These are phyloP conservation scores for Camillea tinctor DNA, from an alignment of 2,329 filamentous ascomycete genomes.

Conservation along the genomic window DNA sequence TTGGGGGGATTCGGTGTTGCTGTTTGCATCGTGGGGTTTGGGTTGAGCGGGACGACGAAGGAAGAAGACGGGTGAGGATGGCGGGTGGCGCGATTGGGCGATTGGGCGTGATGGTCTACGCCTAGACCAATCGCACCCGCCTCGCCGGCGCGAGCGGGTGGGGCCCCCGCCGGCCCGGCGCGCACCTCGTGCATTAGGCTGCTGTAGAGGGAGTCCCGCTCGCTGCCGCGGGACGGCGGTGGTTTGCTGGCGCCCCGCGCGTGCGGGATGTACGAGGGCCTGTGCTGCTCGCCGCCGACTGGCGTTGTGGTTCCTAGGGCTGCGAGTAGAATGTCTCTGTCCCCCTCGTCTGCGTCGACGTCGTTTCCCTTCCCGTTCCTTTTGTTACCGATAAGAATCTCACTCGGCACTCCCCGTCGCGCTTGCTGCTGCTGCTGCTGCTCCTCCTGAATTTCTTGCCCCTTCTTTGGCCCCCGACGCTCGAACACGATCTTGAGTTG, in stretches of 20 bases:
- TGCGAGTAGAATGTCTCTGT: slow-evolving; percentile 9
- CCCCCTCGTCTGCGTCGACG: neutral
- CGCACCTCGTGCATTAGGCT: slow-evolving; percentile 18
- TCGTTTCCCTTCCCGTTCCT: neutral
- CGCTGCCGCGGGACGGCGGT: neutral
- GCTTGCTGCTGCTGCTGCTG: slow-evolving; percentile 1
- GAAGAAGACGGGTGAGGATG: neutral
- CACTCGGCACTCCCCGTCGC: slow-evolving; percentile 3
- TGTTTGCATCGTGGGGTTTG: neutral
- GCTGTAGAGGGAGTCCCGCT: slow-evolving; percentile 16
- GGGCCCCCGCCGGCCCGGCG: slow-evolving; percentile 8
- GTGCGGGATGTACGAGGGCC: neutral
- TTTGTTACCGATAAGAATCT: slow-evolving; percentile 13
- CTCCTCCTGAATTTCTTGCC: neutral
- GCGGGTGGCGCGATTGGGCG: neutral
- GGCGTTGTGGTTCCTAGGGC: slow-evolving; percentile 21
- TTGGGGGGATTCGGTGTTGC: neutral
- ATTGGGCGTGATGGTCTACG: neutral
- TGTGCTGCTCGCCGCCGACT: slow-evolving; percentile 8
- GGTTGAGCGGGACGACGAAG: neutral
- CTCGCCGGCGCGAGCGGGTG: too few species aligned
- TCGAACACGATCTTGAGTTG: slow-evolving; percentile 14
- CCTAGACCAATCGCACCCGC: too few species aligned
- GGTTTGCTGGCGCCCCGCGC: neutral
- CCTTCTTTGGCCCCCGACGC: too few species aligned